Base-by-base conservation (phyloP, 805 yeast species). In the Isabelozyma gotoi region DNA sequence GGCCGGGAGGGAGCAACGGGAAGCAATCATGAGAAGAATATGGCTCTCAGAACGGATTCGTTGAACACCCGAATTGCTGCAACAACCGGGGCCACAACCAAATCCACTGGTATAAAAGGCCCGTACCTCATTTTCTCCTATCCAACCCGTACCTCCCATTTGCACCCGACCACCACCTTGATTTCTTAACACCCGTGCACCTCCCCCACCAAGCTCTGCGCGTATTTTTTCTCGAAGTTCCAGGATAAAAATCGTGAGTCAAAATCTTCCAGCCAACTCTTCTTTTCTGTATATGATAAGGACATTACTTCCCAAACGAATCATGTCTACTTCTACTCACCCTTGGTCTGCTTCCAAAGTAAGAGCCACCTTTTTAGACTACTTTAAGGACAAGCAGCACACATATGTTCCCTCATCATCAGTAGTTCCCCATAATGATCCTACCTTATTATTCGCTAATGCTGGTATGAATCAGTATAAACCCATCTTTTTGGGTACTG, bases 381-480 rank as follows among this genome's bases (percentile, higher is more conserved):
- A 72, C 62, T 94, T 94, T 70, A 77, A 78, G 52, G 70, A 77
- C 37, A 68, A 69, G 38, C 67, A 74, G 39, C 99, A 94, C 65
- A 84, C 82, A 2, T 90, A 79, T 64, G 91, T 94, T 38, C 89
- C 96, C 17, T 86, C 96, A 0, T 90, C 98, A 2, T 88, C 97
- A 0, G 98, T 92, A 20, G 84, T 94, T 47, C 99, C 99, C 42
- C 96, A 85, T 65, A 97, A 94, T 71, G 99, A 94, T 64, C 99
- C 99, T 41, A 92, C 98, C 19, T 77, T 94, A 49, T 74, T 94
- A 49, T 94, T 94, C 63, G 96, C 99, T 62, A 94, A 94, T 64
- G 99, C 99, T 46, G 99, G 98, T 70, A 94, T 94, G 99, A 94
- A 94, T 73, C 99, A 94, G 74, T 94, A 91, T 71, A 94, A 94